Percentiles rank a stretch among this genome's conserved stretches.
Evolutionary conservation across 805 yeast species (phyloP).

Genomic region (Kodamaea hsintzibuensis): DNA sequence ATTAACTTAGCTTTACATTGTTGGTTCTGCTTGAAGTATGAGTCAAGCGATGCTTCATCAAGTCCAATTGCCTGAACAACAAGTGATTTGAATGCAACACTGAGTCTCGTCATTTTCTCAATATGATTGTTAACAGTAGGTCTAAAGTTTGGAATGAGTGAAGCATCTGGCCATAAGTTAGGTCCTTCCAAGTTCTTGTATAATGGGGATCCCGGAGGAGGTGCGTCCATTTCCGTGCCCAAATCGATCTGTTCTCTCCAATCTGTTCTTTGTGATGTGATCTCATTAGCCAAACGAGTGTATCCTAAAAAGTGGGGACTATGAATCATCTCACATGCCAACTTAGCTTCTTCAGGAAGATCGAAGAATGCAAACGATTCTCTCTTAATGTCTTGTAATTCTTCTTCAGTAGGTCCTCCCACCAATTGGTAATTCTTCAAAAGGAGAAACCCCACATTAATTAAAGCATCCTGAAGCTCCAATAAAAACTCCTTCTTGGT

Average conservation of each 20-base stretch:
- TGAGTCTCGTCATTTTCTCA: constrained; percentile 44
- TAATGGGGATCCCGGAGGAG: constrained; percentile 36
- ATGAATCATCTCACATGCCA: constrained; percentile 50
- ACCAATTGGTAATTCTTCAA: constrained; percentile 36
- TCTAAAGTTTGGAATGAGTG: constrained; percentile 44
- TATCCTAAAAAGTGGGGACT: constrained; percentile 63
- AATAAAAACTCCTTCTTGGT: constrained; percentile 45
- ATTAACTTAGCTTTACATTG: constrained; percentile 55
- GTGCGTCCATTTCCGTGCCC: constrained; percentile 52
- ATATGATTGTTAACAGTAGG: constrained; percentile 44
- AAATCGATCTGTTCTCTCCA: constrained; percentile 65
- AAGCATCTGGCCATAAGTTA: constrained; percentile 51
- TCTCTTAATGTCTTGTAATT: constrained; percentile 37
- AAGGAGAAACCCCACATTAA: constrained; percentile 56
- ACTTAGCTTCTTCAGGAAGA: constrained; percentile 47
- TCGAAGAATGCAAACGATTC: constrained; percentile 46
- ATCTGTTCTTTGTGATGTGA: constrained; percentile 53
- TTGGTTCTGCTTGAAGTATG: constrained; percentile 53
- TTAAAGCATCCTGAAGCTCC: constrained; percentile 46
- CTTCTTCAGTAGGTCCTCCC: constrained; percentile 42
- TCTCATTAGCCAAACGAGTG: constrained; percentile 56
- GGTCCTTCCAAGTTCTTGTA: constrained; percentile 59
- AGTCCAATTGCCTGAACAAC: constrained; percentile 60
- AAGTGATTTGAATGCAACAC: constrained; percentile 43
- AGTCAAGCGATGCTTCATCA: constrained; percentile 42